These are phyloP conservation scores for Paspalum vaginatum DNA, from an alignment of 176 grass and related monocot species.

Conservation along the genomic window DNA sequence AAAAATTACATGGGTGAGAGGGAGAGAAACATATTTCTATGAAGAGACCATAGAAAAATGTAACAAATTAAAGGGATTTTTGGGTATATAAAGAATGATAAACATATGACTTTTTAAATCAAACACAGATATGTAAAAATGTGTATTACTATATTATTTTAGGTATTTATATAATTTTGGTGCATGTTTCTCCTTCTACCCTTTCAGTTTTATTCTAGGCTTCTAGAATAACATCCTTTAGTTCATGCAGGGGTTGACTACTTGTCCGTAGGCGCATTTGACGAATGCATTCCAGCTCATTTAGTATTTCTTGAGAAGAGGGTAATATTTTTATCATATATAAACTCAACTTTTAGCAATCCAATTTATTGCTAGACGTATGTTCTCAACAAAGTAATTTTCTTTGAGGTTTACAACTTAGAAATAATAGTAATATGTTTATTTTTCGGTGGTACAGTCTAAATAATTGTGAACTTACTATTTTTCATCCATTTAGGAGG, in stretches of 20 bases:
- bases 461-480: neutral
- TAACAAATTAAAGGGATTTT: neutral
- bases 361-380: neutral
- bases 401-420: neutral
- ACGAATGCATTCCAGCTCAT: conserved; percentile 78
- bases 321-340: conserved; percentile 36
- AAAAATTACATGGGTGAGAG: neutral
- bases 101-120: too few species aligned
- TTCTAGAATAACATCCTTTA: neutral
- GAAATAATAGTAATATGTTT: neutral
- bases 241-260: conserved; percentile 63
- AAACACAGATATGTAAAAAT: too few species aligned
- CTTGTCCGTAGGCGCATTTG: conserved; percentile 78
- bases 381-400: neutral
- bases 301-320: conserved; percentile 67
- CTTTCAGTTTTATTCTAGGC: neutral
- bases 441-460: neutral
- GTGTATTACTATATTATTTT: neutral
- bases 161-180: neutral
- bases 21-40: neutral
- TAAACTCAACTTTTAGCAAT: neutral
- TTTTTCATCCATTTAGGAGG: conserved; percentile 47
- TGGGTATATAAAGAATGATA: neutral
- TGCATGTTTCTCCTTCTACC: neutral
- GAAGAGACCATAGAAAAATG: neutral